Evolutionary conservation across 2,329 filamentous ascomycete genomes (phyloP), one percentile per base, ranked within the genome.

Genomic region (Colletotrichum sp.): DNA sequence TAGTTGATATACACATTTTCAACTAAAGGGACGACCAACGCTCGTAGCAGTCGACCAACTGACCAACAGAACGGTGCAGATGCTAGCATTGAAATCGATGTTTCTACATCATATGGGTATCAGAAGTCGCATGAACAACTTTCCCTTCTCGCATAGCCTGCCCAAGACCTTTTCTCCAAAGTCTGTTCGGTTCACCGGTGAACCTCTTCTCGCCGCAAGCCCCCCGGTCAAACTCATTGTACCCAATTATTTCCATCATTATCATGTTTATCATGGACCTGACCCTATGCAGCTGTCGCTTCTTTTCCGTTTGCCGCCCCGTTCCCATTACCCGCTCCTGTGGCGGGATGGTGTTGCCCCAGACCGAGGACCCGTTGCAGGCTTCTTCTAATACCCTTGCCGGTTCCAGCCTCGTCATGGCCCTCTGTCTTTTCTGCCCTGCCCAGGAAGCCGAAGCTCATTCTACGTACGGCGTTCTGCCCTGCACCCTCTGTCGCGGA

Each of bases 391-490:
- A 89, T 85, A 3, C 85, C 85, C 77, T 87, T 87, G 4, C 83
- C 83, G 2, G 81, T 73, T 6, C 82, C 79, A 6, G 79, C 76
- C 25, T 82, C 79, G 27, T 85, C 83, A 16, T 84, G 82, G 63
- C 81, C 83, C 11, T 85, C 83, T n/a, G 61, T 25, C 67, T 78
- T 84, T 28, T 82, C 81, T 44, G 80, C 80, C 68, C 87, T 83
- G 5, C 86, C 86, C 5, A 89, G 81, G 4, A 90, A 82, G 5
- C 87, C 87, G 59, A 90, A 85, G 74, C 88, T 90, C 83, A 89
- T 82, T 60, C 88, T 85, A 30, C 88, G 84, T 25, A 82, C 79
- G 5, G 82, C 80, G 36, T 81, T 85, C 12, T 78, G 61, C 32
- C 74, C 79, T 3, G 77, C 67, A 2, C 79, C 71, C 34, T 79